Base-by-base conservation (phyloP, 768 basidiomycete genomes). In the Infundibulicybe gibba region DNA sequence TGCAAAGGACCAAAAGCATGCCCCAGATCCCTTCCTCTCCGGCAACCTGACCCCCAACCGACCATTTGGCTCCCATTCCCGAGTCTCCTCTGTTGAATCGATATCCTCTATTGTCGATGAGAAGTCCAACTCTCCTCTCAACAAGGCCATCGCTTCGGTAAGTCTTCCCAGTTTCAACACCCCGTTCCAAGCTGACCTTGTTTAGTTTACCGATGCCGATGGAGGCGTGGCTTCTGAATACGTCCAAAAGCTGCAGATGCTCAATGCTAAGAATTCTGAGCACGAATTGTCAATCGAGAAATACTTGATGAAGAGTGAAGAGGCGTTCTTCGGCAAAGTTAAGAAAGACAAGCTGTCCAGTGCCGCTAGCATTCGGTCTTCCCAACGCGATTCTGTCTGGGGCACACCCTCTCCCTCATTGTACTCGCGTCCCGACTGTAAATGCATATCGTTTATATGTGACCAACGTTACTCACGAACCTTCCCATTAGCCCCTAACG, bases 61-160 rank as follows among this genome's bases (percentile, higher is more conserved):
- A 50, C 90, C 92, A 1, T 94, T 95, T 64, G 89, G 89, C 44
- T 55, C 71, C 10, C 89, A 92, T 61, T 91, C 88, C 35, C 77
- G 92, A 5, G 77, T 80, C 5, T 84, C 85, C 0, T 94, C 91
- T 1, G 83, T 87, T n/a, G 94, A 95, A 57, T 93, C 91, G 5
- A 94, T 95, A 47, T 83, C 88, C 12, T 87, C 90, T 3, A 92
- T 95, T 44, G 86, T 92, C 25, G 91, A 94, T 52, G 93, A 95
- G 56, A 95, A 95, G 71, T 72, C 75, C 1, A 87, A 87, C 52
- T 93, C 94, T 17, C 93, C 94, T 10, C 70, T 95, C 49, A 97
- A 97, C 71, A 95, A 94, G 67, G 91, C 93, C 10, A 90, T 92
- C 57, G 86, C 86, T 44, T 86, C 91, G 49, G 90, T 92, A 58